Evolutionary conservation across 805 yeast species (phyloP).

Genomic region (Zygoascus tannicola): DNA sequence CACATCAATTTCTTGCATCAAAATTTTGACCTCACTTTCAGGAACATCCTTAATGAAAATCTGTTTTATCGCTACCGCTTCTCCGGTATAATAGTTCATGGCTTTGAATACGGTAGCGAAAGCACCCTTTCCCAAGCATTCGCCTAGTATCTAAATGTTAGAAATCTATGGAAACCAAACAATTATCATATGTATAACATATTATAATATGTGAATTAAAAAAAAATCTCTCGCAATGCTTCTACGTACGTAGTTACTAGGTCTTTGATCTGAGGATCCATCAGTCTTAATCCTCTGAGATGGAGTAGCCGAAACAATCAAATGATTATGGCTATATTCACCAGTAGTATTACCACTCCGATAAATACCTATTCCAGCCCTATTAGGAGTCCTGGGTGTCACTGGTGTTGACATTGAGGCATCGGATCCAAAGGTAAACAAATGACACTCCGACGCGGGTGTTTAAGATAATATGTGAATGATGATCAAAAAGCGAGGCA

Average conservation of each 20-base stretch:
- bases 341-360: not conserved
- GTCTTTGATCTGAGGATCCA: constrained; percentile 3
- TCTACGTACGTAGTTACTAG: constrained; percentile 14
- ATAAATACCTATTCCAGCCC: not conserved
- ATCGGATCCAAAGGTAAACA: no score
- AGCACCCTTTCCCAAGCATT: constrained; percentile 81
- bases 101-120: constrained; percentile 82
- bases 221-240: not conserved
- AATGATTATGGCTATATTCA: not conserved
- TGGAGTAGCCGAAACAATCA: constrained; percentile 15
- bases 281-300: constrained; percentile 11
- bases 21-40: constrained; percentile 28
- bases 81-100: constrained; percentile 52
- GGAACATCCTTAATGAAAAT: constrained; percentile 41
- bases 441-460: no score
- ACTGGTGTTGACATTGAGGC: not conserved
- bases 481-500: not conserved
- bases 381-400: not conserved
- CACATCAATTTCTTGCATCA: constrained; percentile 61
- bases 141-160: constrained; percentile 30
- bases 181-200: not conserved
- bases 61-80: constrained; percentile 72
- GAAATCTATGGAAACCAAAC: no score
- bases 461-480: not conserved
- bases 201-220: not conserved